These are phyloP conservation scores for Hypoxylon sp. DNA, from an alignment of 2,329 filamentous ascomycete genomes.

Conservation along the genomic window DNA sequence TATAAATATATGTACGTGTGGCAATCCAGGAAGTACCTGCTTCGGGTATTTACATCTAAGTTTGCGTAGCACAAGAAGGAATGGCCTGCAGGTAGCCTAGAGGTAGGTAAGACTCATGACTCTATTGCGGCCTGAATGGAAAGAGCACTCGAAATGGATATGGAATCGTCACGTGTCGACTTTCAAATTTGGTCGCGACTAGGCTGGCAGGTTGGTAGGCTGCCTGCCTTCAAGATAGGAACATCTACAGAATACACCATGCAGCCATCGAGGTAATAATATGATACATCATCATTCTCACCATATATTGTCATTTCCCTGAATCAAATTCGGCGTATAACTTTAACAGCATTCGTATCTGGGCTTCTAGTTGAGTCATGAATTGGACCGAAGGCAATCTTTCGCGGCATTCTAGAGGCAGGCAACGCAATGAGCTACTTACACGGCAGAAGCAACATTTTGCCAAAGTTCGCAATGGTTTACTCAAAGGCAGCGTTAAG, in stretches of 20 bases:
- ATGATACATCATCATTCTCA: slow-evolving; percentile 23
- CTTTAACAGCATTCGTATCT: slow-evolving; percentile 41
- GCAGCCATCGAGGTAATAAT: slow-evolving; percentile 21
- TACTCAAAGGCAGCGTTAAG: slow-evolving; percentile 50
- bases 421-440: slow-evolving; percentile 55
- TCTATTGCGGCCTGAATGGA: slow-evolving; percentile 19
- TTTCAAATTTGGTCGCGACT: not conserved
- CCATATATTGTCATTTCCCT: slow-evolving; percentile 9
- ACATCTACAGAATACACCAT: slow-evolving; percentile 10
- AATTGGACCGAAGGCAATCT: slow-evolving; percentile 67
- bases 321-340: slow-evolving; percentile 19
- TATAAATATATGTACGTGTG: too few species aligned
- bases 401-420: slow-evolving; percentile 59
- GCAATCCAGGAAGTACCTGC: not conserved
- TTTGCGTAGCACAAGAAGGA: slow-evolving; percentile 26
- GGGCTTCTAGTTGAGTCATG: slow-evolving; percentile 53
- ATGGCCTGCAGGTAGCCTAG: slow-evolving; percentile 12
- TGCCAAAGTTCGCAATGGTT: slow-evolving; percentile 59
- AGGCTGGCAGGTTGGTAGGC: not conserved
- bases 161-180: slow-evolving; percentile 11
- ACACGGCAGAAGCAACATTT: slow-evolving; percentile 65
- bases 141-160: slow-evolving; percentile 17
- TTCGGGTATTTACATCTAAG: slow-evolving; percentile 2
- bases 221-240: not conserved
- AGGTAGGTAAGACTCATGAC: slow-evolving; percentile 17